Evolutionary conservation across 768 basidiomycete species (phyloP), one percentile per base, ranked within the genome.

Genomic region (Suillus tomentosus): DNA sequence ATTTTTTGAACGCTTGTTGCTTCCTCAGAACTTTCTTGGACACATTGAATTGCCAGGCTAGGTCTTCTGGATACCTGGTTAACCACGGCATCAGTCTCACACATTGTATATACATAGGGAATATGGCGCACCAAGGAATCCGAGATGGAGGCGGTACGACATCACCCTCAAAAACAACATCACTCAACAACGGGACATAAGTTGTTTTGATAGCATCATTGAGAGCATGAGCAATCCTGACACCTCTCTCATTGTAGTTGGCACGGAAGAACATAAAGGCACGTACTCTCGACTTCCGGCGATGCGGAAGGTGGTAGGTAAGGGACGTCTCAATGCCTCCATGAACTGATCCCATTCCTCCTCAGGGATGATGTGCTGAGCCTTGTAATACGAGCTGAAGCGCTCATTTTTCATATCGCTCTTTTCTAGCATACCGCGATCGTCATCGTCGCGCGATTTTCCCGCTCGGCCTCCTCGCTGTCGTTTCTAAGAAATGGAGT

Each of bases 21-120:
- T 92, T 96, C 60, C 97, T 86, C 40, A 99, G 79, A 1, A 91
- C 87, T 61, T 89, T 87, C 75, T 98, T 99, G 10, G 92, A 85
- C 1, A 96, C 90, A 68, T 95, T 93, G 74, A 99, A 87, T 69
- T 97, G 94, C 97, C 97, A 99, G 11, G 93, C 97, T 14, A 97
- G 83, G n/a, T 89, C 89, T 13, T 90, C 90, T 13, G 96, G 95
- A 77, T 97, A 98, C 95, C 95, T 95, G 61, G 36, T 64, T 2
- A 48, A n/a, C 31, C 1, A 54, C 39, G 3, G 1, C 42, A 48
- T 57, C 48, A 65, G 22, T 40, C 56, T 36, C 17, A 11, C 6
- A 24, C 13, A 42, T 22, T 0, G 0, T 0, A 11, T 0, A 40
- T 27, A 57, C 5, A 40, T 11, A 3, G 17, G 15, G 11, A 27